Conservation (phyloP, 2,329 filamentous ascomycete genomes). For the Trichoderma hamatum region DNA sequence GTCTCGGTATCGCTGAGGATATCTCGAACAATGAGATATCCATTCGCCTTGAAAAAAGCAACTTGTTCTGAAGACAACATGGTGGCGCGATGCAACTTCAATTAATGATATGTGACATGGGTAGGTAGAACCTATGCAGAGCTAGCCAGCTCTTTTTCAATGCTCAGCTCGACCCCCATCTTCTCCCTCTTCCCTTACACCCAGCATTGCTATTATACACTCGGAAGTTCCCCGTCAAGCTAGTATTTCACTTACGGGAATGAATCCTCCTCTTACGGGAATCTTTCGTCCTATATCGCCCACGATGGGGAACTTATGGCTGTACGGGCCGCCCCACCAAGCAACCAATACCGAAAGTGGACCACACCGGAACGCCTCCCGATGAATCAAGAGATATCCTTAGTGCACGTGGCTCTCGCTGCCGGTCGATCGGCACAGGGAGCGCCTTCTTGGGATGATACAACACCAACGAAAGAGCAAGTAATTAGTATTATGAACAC, state of each 20-base stretch:
- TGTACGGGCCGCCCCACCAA: conserved; percentile 1
- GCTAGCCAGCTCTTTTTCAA: not conserved
- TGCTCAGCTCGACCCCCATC: not conserved
- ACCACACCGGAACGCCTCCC: not conserved
- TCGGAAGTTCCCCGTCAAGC: conserved; percentile 14
- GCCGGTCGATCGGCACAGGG: conserved; percentile 1
- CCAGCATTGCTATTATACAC: not conserved
- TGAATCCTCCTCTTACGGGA: not conserved
- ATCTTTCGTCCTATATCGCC: not conserved
- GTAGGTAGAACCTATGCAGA: not conserved
- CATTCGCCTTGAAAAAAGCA: not conserved
- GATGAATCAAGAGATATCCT: conserved; percentile 14
- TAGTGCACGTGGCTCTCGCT: not conserved
- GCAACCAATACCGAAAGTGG: conserved; percentile 7
- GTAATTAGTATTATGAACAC: not conserved
- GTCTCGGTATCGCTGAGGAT: not conserved
- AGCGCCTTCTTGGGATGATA: not conserved
- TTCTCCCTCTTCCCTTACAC: not conserved
- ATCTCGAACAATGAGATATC: conserved; percentile 8
- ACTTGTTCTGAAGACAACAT: conserved; percentile 8
- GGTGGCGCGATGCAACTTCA: not conserved
- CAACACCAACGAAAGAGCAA: not conserved
- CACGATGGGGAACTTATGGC: not conserved
- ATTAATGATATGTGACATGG: not conserved
- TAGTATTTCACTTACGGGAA: conserved; percentile 10